Evolutionary conservation across 306 rosid species (phyloP).

Genomic region (Acmispon strigosus): DNA sequence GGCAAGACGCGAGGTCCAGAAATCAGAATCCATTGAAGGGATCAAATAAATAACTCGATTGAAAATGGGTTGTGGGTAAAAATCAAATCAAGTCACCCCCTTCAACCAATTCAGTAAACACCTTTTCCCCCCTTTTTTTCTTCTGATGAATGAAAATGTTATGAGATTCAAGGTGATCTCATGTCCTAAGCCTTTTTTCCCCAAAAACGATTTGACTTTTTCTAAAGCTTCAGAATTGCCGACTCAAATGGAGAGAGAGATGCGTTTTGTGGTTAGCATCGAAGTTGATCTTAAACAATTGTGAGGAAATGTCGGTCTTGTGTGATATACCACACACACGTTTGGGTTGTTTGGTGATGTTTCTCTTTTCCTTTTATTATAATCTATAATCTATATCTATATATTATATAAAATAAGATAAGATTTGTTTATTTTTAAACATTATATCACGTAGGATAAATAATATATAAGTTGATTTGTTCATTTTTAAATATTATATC

Average conservation of each 20-base stretch:
- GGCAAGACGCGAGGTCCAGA: conserved; percentile 91
- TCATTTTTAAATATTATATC: too few species aligned
- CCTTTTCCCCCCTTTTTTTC: not conserved
- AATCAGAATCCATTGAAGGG: conserved; percentile 85
- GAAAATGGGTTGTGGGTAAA: too few species aligned
- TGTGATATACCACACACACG: conserved; percentile 16
- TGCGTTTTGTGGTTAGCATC: conserved; percentile 29
- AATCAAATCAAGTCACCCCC: conserved; percentile 9
- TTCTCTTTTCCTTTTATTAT: not conserved
- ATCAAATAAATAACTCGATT: conserved; percentile 13
- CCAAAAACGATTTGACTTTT: conserved; percentile 32
- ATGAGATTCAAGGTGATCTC: conserved; percentile 16
- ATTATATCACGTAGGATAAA: too few species aligned
- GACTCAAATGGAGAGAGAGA: conserved; percentile 14
- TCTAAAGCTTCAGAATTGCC: conserved; percentile 22
- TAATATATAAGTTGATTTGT: too few species aligned
- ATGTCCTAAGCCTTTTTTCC: not conserved
- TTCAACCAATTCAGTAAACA: not conserved
- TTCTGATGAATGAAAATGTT: not conserved
- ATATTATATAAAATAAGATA: too few species aligned
- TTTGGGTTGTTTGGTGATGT: conserved; percentile 13
- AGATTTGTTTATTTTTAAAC: too few species aligned
- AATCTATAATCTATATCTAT: too few species aligned
- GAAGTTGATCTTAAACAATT: conserved; percentile 7
- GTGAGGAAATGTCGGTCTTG: conserved; percentile 31